Conservation (phyloP, 2,329 filamentous ascomycete species). For the Blumeria graminis region DNA sequence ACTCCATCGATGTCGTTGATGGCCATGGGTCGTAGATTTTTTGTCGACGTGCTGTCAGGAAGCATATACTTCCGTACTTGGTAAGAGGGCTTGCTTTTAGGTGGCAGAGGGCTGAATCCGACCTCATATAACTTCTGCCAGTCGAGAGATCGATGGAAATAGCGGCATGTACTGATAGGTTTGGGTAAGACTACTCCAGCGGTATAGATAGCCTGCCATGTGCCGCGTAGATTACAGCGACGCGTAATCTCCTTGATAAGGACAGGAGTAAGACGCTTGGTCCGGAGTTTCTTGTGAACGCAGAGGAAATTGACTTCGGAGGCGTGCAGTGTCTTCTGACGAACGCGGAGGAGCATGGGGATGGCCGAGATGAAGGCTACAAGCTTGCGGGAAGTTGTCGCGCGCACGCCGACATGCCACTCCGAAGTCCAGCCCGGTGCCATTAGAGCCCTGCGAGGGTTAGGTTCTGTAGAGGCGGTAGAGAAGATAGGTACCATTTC, state of each 20-base stretch:
- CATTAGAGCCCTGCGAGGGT: slow-evolving; percentile 52
- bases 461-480: slow-evolving; percentile 4
- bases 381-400: slow-evolving; percentile 58
- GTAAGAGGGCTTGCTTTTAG: slow-evolving; percentile 58
- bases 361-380: slow-evolving; percentile 93
- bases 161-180: slow-evolving; percentile 77
- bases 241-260: slow-evolving; percentile 96
- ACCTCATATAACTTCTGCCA: slow-evolving; percentile 93
- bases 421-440: slow-evolving; percentile 81
- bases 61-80: slow-evolving; percentile 74
- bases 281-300: slow-evolving; percentile 90
- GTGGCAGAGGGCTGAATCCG: slow-evolving; percentile 73
- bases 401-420: slow-evolving; percentile 88
- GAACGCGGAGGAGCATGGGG: slow-evolving; percentile 60
- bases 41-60: slow-evolving; percentile 45
- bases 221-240: slow-evolving; percentile 60
- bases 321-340: slow-evolving; percentile 47
- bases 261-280: slow-evolving; percentile 76
- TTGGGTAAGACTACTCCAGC: slow-evolving; percentile 77
- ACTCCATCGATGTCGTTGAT: slow-evolving; percentile 55
- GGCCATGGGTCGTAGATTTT: slow-evolving; percentile 60
- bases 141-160: slow-evolving; percentile 82
- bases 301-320: slow-evolving; percentile 97
- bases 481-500: slow-evolving; percentile 32
- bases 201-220: slow-evolving; percentile 93